Evolutionary conservation across 1,284 basidiomycete species (phyloP), one percentile per base, ranked within the genome.

Genomic region (Marasmius oreades): DNA sequence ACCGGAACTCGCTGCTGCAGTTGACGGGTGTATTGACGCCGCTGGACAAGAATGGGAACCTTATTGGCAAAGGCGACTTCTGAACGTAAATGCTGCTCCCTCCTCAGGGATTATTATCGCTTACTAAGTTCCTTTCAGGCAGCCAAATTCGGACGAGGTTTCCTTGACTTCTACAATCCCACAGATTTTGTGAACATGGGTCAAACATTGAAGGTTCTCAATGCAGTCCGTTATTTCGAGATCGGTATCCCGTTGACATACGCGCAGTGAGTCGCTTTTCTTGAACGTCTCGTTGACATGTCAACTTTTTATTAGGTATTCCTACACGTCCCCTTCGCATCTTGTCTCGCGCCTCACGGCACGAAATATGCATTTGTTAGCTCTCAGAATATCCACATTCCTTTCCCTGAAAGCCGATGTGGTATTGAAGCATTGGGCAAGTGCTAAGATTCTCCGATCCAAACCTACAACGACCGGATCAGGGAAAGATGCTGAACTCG

Each of bases 401-500:
- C 81, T 99, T 14, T 81, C 82, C 5, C 77, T 98, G 22, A 89
- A 92, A 26, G 90, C 93, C 0, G 92, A 95, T 60, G 79, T 85
- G 0, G 94, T 99, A 0, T 77, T 99, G 45, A 92, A 90, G 64
- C 96, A 98, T 68, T 99, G 97, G 97, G 95, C 97, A 0, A 88
- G 87, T 58, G 90, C 92, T 5, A 96, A 97, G 71, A 95, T 99
- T 56, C 71, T 86, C 24, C 82, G 84, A 6, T 85, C 91, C 7
- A 82, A 85, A 62, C 75, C 86, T 0, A 74, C 80, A 0, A 69
- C 79, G 1, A 77, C 79, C 0, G 80, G 78, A 10, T 61, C 75
- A 3, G 78, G 78, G 3, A 77, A 77, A 44, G 83, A 84, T 55
- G 76, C 76, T 0, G 82, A 82, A 52, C 69, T 80, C 2, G 77